Evolutionary conservation across 2,329 filamentous ascomycete species (phyloP).

Genomic region (Colletotrichum sp.): DNA sequence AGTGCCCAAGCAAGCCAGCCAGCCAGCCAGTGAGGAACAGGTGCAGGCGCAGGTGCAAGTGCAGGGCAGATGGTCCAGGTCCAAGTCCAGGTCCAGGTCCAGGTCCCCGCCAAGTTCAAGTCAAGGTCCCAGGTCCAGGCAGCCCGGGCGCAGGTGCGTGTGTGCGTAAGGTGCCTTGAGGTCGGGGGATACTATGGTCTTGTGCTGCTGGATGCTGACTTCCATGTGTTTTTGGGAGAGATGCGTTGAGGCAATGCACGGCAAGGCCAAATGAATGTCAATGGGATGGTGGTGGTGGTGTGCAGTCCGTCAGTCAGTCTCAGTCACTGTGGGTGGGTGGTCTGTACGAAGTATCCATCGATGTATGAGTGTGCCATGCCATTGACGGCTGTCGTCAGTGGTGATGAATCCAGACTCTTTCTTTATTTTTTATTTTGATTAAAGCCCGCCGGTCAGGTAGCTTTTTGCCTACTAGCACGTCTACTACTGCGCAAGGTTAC

Average conservation of each 20-base stretch:
- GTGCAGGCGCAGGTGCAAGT: neutral
- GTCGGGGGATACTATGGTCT: neutral
- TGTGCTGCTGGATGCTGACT: neutral
- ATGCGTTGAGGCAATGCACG: neutral
- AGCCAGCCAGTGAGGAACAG: neutral
- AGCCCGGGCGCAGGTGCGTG: slow-evolving; percentile 9
- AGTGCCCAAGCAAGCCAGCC: neutral
- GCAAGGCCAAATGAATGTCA: neutral
- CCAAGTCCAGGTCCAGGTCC: neutral
- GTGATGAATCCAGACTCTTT: slow-evolving; percentile 6
- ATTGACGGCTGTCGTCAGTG: slow-evolving; percentile 5
- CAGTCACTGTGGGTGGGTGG: neutral
- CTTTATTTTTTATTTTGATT: neutral
- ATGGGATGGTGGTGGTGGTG: neutral
- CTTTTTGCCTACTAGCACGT: neutral
- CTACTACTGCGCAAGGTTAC: neutral
- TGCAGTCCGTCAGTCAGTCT: neutral
- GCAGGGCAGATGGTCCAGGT: neutral
- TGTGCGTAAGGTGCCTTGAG: neutral
- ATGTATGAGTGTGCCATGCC: neutral
- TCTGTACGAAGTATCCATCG: neutral
- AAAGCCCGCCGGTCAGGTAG: neutral
- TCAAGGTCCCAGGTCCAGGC: neutral
- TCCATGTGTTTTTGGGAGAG: neutral
- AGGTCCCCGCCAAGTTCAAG: neutral